Conservation (phyloP, 345 rosid genomes). For the Populus simonii region DNA sequence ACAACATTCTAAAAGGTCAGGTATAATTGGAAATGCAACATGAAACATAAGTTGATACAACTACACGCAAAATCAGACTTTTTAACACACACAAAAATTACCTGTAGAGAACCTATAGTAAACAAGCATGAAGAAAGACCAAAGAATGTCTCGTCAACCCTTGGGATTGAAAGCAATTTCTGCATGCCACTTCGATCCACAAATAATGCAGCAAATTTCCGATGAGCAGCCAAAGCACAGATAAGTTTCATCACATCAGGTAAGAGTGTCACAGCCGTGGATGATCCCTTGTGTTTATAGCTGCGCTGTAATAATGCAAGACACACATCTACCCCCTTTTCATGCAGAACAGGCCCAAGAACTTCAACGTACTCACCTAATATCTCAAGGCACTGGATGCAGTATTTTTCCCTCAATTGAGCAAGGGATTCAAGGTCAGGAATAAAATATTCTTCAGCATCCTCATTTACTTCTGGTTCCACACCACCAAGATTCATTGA, state of each 20-base stretch:
- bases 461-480: conserved; percentile 45
- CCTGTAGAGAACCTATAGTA: conserved; percentile 95
- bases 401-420: conserved; percentile 81
- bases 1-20: conserved; percentile 14
- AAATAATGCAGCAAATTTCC: conserved; percentile 96
- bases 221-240: conserved; percentile 95
- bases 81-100: conserved; percentile 22
- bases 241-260: conserved; percentile 98
- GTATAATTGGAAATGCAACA: conserved; percentile 7
- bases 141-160: conserved; percentile 62
- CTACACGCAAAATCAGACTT: neutral
- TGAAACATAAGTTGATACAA: neutral
- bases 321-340: conserved; percentile 97
- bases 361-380: conserved; percentile 98
- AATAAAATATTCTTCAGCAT: conserved; percentile 57
- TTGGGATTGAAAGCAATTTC: conserved; percentile 84
- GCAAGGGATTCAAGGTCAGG: conserved; percentile 70
- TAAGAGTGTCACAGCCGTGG: conserved; percentile 46
- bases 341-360: conserved; percentile 93
- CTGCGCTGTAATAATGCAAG: conserved; percentile 66
- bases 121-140: conserved; percentile 93
- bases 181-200: conserved; percentile 96
- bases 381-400: conserved; percentile 88
- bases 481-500: conserved; percentile 26
- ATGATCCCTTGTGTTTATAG: conserved; percentile 46